Evolutionary conservation across 2,329 filamentous ascomycete genomes (phyloP).

Genomic region (Hymenoscyphus occultus): DNA sequence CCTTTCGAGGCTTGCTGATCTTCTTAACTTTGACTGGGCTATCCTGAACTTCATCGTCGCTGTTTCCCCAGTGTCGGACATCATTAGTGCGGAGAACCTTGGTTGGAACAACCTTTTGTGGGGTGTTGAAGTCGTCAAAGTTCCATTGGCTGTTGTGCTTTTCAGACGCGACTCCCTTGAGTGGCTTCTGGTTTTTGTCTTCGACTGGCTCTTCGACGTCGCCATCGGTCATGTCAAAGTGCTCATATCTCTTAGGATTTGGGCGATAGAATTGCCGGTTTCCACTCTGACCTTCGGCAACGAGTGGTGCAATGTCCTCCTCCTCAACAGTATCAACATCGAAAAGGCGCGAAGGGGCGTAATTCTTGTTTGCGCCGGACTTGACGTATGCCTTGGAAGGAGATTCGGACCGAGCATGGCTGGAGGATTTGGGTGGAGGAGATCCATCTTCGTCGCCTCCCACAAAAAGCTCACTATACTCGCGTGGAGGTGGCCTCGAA

Average conservation of each 20-base stretch:
- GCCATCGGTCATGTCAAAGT: slow-evolving; percentile 78
- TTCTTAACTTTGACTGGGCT: slow-evolving; percentile 58
- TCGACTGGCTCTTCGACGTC: slow-evolving; percentile 43
- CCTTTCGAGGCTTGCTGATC: slow-evolving; percentile 67
- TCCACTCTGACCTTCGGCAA: slow-evolving; percentile 38
- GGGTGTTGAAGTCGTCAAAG: slow-evolving; percentile 85
- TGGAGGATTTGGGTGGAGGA: slow-evolving; percentile 20
- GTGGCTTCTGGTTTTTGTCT: slow-evolving; percentile 29
- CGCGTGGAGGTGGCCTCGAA: slow-evolving; percentile 66
- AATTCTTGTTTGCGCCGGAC: slow-evolving; percentile 58
- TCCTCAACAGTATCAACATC: slow-evolving; percentile 57
- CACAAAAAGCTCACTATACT: slow-evolving; percentile 68
- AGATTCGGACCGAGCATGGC: slow-evolving; percentile 24
- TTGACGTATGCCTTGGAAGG: slow-evolving; percentile 44
- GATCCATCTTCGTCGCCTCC: slow-evolving; percentile 38
- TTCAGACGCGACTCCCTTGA: slow-evolving; percentile 43
- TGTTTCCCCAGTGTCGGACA: slow-evolving; percentile 75
- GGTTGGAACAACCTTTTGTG: slow-evolving; percentile 64
- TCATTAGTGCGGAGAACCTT: slow-evolving; percentile 64
- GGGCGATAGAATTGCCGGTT: slow-evolving; percentile 47
- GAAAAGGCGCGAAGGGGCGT: slow-evolving; percentile 61
- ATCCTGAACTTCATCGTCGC: slow-evolving; percentile 57
- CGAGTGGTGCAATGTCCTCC: slow-evolving; percentile 41
- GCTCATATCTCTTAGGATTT: slow-evolving; percentile 75
- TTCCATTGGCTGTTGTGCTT: slow-evolving; percentile 78